Evolutionary conservation across 1,139 yeast genomes (phyloP), one percentile per base, ranked within the genome.

Genomic region (Candida sojae): DNA sequence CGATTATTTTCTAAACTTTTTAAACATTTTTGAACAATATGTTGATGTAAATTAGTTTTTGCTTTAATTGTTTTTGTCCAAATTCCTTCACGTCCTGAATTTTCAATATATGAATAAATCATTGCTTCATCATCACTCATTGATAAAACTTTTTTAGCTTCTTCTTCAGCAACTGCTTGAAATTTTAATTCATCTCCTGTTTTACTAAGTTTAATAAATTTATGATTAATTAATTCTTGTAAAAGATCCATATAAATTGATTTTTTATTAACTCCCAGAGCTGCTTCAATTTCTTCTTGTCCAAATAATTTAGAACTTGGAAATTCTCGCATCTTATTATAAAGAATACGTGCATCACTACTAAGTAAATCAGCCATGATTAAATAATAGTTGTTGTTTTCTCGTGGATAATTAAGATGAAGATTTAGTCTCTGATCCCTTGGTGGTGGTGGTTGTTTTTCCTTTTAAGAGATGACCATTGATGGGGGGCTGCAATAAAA

Each of bases 1-100:
- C 96, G 79, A 64, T 90, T 96, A 42, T 80, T 74, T 61, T 93
- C 99, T 56, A 93, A 72, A 23, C 86, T 74, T 62, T 93, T 93
- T 60, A 93, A 73, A 60, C 97, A 90, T 60, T 96, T 79, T 43
- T 82, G 79, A 13, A 95, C 97, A 13, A 95, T 88, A 60, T 90
- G 96, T 62, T 91, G 97, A 66, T 95, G 99, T 56, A 93, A 71
- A 60, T 93, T 93, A 23, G 98, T 89, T 61, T 88, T 86, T 17
- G 95, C 90, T 63, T 90, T 90, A 58, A 93, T 82, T 9, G 96
- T 90, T 67, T 91, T 91, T 13, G 96, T 89, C 99, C 99, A 93
- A 46, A 87, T 86, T 43, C 98, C 98, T 66, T 92, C 98, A 64
- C 98, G 79, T 3, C 95, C 96, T 6, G 96, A 82, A 0, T 96